phyloP scores from a whole-genome alignment of 495 filamentous ascomycete genomes.

The Tuber indicum region DNA sequence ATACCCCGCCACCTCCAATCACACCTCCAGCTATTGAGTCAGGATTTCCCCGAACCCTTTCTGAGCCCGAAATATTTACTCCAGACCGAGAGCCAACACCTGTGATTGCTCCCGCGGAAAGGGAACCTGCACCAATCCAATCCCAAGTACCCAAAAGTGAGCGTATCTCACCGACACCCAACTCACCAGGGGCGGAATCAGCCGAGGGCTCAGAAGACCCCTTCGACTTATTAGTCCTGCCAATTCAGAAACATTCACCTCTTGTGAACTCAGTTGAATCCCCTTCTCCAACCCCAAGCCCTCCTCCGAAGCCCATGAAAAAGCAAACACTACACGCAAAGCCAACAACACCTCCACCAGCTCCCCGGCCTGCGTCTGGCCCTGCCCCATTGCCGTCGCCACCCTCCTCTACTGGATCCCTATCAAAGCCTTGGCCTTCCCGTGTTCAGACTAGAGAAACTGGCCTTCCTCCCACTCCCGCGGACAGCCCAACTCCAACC shows the following conservation, averaged over 20 bases:
- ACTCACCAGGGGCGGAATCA: background rate
- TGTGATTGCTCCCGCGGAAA: background rate
- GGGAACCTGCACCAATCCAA: background rate
- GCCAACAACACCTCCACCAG: conserved; percentile 1
- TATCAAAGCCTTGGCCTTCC: conserved; percentile 15
- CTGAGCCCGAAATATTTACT: background rate
- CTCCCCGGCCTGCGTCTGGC: conserved; percentile 10
- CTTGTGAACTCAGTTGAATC: background rate
- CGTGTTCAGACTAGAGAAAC: background rate
- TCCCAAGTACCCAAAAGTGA: background rate
- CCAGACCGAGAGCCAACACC: background rate
- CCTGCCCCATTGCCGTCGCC: conserved; percentile 14
- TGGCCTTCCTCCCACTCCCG: conserved; percentile 14
- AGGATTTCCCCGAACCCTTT: background rate
- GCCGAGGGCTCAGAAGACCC: background rate
- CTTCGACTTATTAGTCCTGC: background rate
- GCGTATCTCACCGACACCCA: background rate
- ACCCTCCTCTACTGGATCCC: conserved; percentile 11
- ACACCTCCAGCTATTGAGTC: background rate
- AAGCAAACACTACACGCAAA: background rate
- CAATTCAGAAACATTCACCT: background rate
- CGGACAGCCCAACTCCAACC: conserved; percentile 6
- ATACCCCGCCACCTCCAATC: background rate
- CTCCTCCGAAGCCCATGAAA: background rate
- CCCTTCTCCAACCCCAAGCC: background rate